phyloP scores from a whole-genome alignment of 371 early-diverging fungal species.

The Rhizomucor miehei region DNA sequence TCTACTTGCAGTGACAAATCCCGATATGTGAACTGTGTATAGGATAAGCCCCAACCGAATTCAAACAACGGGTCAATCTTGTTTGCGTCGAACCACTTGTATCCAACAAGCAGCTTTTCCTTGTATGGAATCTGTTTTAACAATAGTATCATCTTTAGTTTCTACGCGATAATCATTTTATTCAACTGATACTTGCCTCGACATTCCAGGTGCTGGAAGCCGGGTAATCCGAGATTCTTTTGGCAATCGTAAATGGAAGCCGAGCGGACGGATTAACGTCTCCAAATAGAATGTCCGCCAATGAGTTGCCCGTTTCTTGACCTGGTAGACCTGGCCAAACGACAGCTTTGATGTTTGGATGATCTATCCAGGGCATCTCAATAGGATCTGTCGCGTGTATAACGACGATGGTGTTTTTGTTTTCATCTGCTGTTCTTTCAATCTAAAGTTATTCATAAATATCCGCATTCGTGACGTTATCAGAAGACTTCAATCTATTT shows the following conservation, averaged over 20 bases:
- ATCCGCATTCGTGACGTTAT: too few relatives aligned
- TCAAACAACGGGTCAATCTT: conserved; percentile 46
- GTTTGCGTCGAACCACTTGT: conserved; percentile 44
- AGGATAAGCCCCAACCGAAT: conserved; percentile 58
- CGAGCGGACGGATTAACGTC: conserved; percentile 53
- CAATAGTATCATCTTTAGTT: not conserved
- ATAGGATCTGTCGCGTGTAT: conserved; percentile 49
- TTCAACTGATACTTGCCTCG: conserved; percentile 2
- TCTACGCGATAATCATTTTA: not conserved
- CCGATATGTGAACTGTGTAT: conserved; percentile 47
- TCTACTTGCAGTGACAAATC: conserved; percentile 2
- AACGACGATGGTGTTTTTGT: conserved; percentile 50
- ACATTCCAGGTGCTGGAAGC: conserved; percentile 8
- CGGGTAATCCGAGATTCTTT: conserved; percentile 29
- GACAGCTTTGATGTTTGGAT: conserved; percentile 46
- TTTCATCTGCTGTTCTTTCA: conserved; percentile 48
- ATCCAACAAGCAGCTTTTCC: conserved; percentile 50
- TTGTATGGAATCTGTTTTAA: conserved; percentile 30
- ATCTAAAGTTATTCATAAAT: conserved; percentile 48
- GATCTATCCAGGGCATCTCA: conserved; percentile 44
- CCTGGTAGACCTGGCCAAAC: conserved; percentile 43
- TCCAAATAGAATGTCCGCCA: conserved; percentile 53
- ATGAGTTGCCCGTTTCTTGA: conserved; percentile 51
- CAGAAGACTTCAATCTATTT: too few relatives aligned
- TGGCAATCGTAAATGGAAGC: conserved; percentile 46